A percentile compares a stretch with the other conserved stretches of the same genome.
Conservation (phyloP, 1,139 yeast genomes). For the Kluyveromyces marxianus region DNA sequence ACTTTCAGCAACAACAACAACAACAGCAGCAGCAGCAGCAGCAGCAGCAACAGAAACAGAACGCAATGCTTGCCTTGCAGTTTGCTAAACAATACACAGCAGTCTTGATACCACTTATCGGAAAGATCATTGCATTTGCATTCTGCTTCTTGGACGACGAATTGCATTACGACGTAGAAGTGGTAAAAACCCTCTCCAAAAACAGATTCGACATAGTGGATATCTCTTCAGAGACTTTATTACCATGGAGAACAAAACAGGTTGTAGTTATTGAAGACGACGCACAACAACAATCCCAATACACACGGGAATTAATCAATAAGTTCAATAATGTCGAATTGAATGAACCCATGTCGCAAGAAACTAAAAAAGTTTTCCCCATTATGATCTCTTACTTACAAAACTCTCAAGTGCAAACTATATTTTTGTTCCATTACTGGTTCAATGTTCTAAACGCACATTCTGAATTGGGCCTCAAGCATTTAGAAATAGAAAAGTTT, state of each 20-base stretch:
- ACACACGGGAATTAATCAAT: not conserved
- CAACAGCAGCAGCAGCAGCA: not conserved
- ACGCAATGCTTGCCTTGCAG: conserved; percentile 2
- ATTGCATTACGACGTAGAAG: conserved; percentile 20
- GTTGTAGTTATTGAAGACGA: conserved; percentile 4
- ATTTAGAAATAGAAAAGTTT: conserved; percentile 6
- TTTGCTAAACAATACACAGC: conserved; percentile 18
- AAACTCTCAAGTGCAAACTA: conserved; percentile 22
- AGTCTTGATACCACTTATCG: conserved; percentile 23
- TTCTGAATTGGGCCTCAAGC: conserved; percentile 4
- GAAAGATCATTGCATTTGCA: conserved; percentile 28
- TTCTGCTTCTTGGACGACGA: conserved; percentile 25
- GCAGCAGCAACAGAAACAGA: not conserved
- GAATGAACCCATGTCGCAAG: not conserved
- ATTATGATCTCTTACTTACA: conserved; percentile 28
- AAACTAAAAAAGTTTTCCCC: conserved; percentile 14
- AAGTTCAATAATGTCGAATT: not conserved
- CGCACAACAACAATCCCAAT: not conserved
- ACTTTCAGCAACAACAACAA: not conserved
- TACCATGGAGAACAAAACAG: conserved; percentile 20
- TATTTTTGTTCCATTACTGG: conserved; percentile 31
- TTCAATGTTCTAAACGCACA: conserved; percentile 15
- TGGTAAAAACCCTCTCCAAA: conserved; percentile 14
- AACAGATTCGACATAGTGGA: conserved; percentile 5
- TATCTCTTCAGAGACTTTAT: conserved; percentile 6